Conservation (phyloP, 352 stramenopile genomes). For the Phytophthora kernoviae region DNA sequence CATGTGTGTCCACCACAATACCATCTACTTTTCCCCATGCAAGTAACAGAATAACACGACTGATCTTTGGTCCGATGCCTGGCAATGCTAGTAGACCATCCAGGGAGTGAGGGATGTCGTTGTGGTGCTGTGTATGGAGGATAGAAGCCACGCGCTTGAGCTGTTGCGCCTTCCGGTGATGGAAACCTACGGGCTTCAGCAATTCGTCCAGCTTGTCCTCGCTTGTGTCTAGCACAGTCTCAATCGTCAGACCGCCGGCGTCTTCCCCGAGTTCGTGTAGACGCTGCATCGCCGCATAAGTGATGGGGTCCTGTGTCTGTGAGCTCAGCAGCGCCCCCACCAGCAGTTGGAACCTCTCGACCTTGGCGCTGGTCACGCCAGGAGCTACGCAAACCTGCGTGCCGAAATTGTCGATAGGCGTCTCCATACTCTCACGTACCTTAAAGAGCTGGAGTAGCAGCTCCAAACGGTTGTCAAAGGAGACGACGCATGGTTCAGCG, state of each 20-base stretch:
- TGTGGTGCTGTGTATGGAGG: constrained; percentile 36
- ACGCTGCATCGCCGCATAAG: constrained; percentile 71
- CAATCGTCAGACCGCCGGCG: constrained; percentile 55
- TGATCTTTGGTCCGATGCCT: constrained; percentile 78
- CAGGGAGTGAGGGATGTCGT: constrained; percentile 57
- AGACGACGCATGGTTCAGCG: not conserved
- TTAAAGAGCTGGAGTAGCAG: constrained; percentile 48
- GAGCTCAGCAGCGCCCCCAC: constrained; percentile 71
- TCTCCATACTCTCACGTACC: constrained; percentile 36
- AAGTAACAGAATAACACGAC: constrained; percentile 64
- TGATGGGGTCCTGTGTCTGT: constrained; percentile 75
- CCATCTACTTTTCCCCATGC: constrained; percentile 69
- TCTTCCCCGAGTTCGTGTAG: constrained; percentile 46
- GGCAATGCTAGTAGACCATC: constrained; percentile 53
- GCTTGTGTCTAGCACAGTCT: constrained; percentile 33
- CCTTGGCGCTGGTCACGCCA: constrained; percentile 21
- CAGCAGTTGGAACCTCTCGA: constrained; percentile 66
- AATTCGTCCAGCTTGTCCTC: constrained; percentile 47
- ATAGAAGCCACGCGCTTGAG: constrained; percentile 56
- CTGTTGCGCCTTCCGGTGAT: constrained; percentile 74
- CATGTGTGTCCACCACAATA: constrained; percentile 82
- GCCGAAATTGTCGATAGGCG: constrained; percentile 70
- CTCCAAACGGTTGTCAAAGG: constrained; percentile 27
- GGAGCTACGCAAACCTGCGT: constrained; percentile 65
- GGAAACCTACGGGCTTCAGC: constrained; percentile 75